These are phyloP conservation scores for Hypoxylon sp. DNA, from an alignment of 2,329 filamentous ascomycete genomes.

Conservation along the genomic window DNA sequence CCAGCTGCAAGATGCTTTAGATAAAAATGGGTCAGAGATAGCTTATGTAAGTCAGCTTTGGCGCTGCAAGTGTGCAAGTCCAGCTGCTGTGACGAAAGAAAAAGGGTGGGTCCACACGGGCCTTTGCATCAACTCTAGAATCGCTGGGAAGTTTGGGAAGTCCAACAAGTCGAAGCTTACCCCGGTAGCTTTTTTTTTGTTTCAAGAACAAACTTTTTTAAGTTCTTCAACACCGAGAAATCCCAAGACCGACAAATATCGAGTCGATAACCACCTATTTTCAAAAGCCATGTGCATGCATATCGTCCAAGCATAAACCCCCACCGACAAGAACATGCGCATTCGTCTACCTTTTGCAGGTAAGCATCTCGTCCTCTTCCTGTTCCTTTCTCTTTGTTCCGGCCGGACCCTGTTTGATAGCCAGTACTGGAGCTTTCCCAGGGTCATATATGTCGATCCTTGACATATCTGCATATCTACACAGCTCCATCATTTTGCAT, in stretches of 20 bases:
- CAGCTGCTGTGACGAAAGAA: slow-evolving; percentile 24
- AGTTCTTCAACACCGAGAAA: slow-evolving; percentile 1
- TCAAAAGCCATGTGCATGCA: slow-evolving; percentile 30
- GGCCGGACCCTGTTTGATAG: not conserved
- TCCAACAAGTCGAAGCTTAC: slow-evolving; percentile 20
- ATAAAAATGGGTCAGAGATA: slow-evolving; percentile 14
- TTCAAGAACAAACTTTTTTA: slow-evolving; percentile 2
- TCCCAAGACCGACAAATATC: not conserved
- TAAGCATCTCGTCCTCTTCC: too few species aligned
- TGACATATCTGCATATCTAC: slow-evolving; percentile 4
- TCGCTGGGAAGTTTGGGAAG: slow-evolving; percentile 3
- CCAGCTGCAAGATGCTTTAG: slow-evolving; percentile 23
- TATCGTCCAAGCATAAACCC: slow-evolving; percentile 14
- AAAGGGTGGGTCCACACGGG: not conserved
- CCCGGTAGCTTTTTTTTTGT: slow-evolving; percentile 12
- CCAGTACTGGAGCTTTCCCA: slow-evolving; percentile 1
- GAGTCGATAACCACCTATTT: not conserved
- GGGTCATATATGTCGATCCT: slow-evolving; percentile 4
- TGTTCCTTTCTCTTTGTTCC: slow-evolving; percentile 13
- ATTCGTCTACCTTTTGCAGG: slow-evolving; percentile 90
- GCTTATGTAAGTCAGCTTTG: slow-evolving; percentile 23
- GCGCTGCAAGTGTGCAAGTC: slow-evolving; percentile 1
- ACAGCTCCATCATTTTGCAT: not conserved
- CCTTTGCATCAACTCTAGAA: slow-evolving; percentile 5
- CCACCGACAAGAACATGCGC: slow-evolving; percentile 65